phyloP scores from a whole-genome alignment of 2,329 filamentous ascomycete genomes.

The Cadophora sp. region DNA sequence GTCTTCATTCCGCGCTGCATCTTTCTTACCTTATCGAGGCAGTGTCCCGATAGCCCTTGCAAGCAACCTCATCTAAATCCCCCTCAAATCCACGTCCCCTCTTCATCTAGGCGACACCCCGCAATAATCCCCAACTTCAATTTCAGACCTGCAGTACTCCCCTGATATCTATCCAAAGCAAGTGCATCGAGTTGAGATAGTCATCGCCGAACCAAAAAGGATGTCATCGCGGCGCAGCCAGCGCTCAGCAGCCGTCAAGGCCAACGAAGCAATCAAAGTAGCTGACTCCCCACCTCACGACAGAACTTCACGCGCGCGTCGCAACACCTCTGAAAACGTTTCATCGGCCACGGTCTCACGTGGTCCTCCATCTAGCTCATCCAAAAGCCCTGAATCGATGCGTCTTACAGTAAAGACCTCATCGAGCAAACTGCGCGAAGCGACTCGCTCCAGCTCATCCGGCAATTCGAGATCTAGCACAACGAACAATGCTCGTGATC shows the following conservation, averaged over 20 bases:
- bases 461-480: conserved; percentile 23
- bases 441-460: conserved; percentile 38
- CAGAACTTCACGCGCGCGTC: conserved; percentile 41
- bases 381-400: conserved; percentile 39
- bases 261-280: conserved; percentile 40
- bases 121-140: neutral
- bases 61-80: conserved; percentile 19
- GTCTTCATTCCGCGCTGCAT: conserved; percentile 14
- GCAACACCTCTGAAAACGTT: conserved; percentile 37
- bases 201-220: conserved; percentile 12
- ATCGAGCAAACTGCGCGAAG: conserved; percentile 44
- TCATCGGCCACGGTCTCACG: conserved; percentile 42
- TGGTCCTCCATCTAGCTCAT: conserved; percentile 36
- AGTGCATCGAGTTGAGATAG: neutral
- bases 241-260: conserved; percentile 40
- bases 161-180: conserved; percentile 11
- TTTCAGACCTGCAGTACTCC: neutral
- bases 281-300: conserved; percentile 22
- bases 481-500: conserved; percentile 34
- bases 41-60: conserved; percentile 34
- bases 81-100: neutral
- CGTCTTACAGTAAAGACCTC: conserved; percentile 45
- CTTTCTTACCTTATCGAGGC: conserved; percentile 37
- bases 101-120: conserved; percentile 9
- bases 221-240: conserved; percentile 43